A percentile compares a stretch with the other conserved stretches of the same genome.
These are phyloP conservation scores for Zygotorulaspora sp. DNA, from an alignment of 805 yeast genomes.

Conservation along the genomic window DNA sequence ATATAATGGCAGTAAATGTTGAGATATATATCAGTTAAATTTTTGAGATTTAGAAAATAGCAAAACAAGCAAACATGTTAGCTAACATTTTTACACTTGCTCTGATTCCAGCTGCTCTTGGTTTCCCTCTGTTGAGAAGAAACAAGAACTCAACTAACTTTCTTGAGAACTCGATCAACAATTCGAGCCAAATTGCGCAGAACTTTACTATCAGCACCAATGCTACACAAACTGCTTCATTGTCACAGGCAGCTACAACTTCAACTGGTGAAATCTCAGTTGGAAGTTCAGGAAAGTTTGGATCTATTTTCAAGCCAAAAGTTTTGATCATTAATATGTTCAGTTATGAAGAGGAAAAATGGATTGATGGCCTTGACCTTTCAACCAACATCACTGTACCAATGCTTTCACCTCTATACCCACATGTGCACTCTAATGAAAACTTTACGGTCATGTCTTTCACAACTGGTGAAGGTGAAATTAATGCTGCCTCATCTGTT, in stretches of 20 bases:
- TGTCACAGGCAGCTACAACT: slow-evolving; percentile 2
- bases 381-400: slow-evolving; percentile 55
- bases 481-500: slow-evolving; percentile 59
- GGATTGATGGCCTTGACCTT: slow-evolving; percentile 47
- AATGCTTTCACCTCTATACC: slow-evolving; percentile 60
- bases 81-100: background rate
- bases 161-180: background rate
- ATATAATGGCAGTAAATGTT: background rate
- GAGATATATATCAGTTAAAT: no score
- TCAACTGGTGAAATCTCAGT: background rate
- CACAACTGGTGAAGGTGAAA: slow-evolving; percentile 67
- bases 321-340: slow-evolving; percentile 55
- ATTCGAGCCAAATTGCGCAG: slow-evolving; percentile 1
- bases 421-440: slow-evolving; percentile 50
- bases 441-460: slow-evolving; percentile 54
- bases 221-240: slow-evolving; percentile 4
- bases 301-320: slow-evolving; percentile 41
- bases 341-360: slow-evolving; percentile 47
- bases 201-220: slow-evolving; percentile 3
- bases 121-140: slow-evolving; percentile 1
- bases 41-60: background rate
- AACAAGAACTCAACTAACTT: background rate
- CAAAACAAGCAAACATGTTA: background rate
- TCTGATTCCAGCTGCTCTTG: slow-evolving; percentile 2
- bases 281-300: slow-evolving; percentile 2